Evolutionary conservation across 306 rosid genomes (phyloP).

Genomic region (Quercus engelmannii): DNA sequence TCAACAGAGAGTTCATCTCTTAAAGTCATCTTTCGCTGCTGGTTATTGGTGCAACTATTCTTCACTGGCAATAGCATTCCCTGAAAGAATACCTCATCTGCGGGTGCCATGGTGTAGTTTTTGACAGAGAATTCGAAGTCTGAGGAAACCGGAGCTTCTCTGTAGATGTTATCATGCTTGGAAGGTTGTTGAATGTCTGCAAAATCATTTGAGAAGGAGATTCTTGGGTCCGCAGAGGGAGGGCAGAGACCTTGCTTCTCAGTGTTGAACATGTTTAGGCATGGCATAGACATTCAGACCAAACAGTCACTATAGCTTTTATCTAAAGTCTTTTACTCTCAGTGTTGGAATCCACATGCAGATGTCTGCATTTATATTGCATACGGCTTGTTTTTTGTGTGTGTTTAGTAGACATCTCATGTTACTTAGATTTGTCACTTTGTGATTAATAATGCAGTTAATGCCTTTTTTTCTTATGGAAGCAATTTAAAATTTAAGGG

Average conservation of each 20-base stretch:
- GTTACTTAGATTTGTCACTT: conserved; percentile 78
- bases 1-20: conserved; percentile 67
- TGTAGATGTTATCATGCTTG: conserved; percentile 60
- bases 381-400: conserved; percentile 35
- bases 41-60: conserved; percentile 34
- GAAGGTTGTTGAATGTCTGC: conserved; percentile 56
- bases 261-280: conserved; percentile 37
- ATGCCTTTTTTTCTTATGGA: conserved; percentile 14
- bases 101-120: conserved; percentile 64
- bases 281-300: conserved; percentile 35
- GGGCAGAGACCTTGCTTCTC: conserved; percentile 29
- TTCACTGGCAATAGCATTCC: conserved; percentile 81
- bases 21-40: conserved; percentile 50
- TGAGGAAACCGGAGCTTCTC: conserved; percentile 94
- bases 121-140: conserved; percentile 89
- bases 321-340: conserved; percentile 17
- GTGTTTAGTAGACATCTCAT: conserved; percentile 60
- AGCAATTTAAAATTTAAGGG: conserved; percentile 1
- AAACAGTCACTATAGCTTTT: conserved; percentile 14
- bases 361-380: conserved; percentile 50
- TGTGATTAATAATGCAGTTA: conserved; percentile 56
- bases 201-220: conserved; percentile 94
- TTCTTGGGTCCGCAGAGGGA: conserved; percentile 80
- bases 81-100: conserved; percentile 73
- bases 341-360: conserved; percentile 64